A percentile compares a stretch with the other conserved stretches of the same genome.
Conservation (phyloP, 305 asterid genomes). For the Petunia hybrid region DNA sequence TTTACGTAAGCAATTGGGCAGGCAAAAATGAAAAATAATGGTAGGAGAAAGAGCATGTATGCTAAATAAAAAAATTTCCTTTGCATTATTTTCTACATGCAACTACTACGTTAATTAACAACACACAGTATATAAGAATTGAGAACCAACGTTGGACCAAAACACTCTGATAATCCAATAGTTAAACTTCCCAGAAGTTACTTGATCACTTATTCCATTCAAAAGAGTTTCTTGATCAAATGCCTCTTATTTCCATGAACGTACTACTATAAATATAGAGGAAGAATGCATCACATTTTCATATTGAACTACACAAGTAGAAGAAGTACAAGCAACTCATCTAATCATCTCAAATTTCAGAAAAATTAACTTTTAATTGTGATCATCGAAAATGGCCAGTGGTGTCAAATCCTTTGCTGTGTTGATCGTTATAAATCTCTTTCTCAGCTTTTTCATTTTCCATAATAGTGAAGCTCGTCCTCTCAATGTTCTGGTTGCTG, state of each 20-base stretch:
- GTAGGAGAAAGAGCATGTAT: background rate
- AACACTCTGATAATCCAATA: background rate
- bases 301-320: background rate
- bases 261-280: constrained; percentile 28
- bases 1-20: constrained; percentile 25
- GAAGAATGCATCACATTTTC: background rate
- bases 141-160: constrained; percentile 18
- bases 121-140: background rate
- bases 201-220: background rate
- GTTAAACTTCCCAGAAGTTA: constrained; percentile 25
- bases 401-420: constrained; percentile 19
- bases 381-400: constrained; percentile 36
- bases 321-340: background rate
- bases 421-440: constrained; percentile 32
- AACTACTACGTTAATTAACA: background rate
- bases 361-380: background rate
- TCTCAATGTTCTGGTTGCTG: constrained; percentile 27
- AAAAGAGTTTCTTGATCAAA: background rate
- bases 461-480: constrained; percentile 48
- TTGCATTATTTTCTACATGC: background rate
- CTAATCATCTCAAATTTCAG: background rate
- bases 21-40: background rate
- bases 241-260: background rate
- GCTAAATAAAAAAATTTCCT: background rate
- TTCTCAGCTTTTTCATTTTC: constrained; percentile 26